Conservation (phyloP, 2,329 filamentous ascomycete genomes). For the Diaporthe aspalathi region DNA sequence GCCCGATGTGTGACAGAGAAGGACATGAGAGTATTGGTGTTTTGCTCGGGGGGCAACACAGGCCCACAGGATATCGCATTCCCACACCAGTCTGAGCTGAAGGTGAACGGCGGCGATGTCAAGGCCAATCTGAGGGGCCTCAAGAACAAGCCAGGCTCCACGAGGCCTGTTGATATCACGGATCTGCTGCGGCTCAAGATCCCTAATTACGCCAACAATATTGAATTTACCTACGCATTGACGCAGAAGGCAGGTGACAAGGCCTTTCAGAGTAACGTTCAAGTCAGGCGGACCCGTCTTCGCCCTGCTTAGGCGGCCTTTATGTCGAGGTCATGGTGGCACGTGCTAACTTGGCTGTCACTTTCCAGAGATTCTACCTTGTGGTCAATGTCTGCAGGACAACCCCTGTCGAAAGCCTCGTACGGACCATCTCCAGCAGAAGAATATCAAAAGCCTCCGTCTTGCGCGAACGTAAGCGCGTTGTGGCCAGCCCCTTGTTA, state of each 20-base stretch:
- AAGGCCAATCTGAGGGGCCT: slow-evolving; percentile 94
- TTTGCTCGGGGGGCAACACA: slow-evolving; percentile 76
- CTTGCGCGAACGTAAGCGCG: slow-evolving; percentile 79
- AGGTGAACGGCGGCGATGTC: slow-evolving; percentile 87
- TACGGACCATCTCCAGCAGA: slow-evolving; percentile 72
- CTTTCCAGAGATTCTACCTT: slow-evolving; percentile 75
- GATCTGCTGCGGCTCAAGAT: slow-evolving; percentile 76
- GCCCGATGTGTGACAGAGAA: slow-evolving; percentile 69
- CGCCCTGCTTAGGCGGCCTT: slow-evolving; percentile 25
- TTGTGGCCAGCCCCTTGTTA: slow-evolving; percentile 38
- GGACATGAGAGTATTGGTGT: slow-evolving; percentile 81
- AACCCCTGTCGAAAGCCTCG: slow-evolving; percentile 77
- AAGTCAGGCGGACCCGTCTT: slow-evolving; percentile 40
- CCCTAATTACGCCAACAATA: slow-evolving; percentile 75
- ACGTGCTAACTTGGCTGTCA: slow-evolving; percentile 18
- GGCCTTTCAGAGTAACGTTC: slow-evolving; percentile 34
- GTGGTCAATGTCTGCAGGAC: slow-evolving; percentile 81
- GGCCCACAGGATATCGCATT: slow-evolving; percentile 84
- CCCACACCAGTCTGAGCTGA: slow-evolving; percentile 91
- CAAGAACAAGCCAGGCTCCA: slow-evolving; percentile 96
- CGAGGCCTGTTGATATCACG: slow-evolving; percentile 92
- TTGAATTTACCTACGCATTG: slow-evolving; percentile 91
- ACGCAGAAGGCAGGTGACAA: slow-evolving; percentile 76
- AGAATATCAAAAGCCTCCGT: slow-evolving; percentile 85
- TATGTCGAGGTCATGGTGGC: neutral